Evolutionary conservation across 495 filamentous ascomycete genomes (phyloP).

Genomic region (Pseudomonodictys pantanalensis): DNA sequence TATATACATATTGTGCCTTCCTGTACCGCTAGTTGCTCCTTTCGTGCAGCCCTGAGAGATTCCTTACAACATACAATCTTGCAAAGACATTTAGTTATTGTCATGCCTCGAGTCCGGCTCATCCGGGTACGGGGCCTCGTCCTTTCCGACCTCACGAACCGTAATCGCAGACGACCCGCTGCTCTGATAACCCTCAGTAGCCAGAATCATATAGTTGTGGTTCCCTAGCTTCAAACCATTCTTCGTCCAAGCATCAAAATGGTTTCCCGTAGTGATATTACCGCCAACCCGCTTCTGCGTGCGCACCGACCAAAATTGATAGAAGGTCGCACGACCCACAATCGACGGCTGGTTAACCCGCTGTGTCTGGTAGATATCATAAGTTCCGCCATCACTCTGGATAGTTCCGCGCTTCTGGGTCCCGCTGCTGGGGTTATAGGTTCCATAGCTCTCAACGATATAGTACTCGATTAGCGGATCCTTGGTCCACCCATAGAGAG

Average conservation of each 20-base stretch:
- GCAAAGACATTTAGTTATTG: slow-evolving; percentile 27
- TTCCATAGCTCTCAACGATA: slow-evolving; percentile 55
- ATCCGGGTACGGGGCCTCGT: slow-evolving; percentile 24
- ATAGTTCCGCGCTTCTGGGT: slow-evolving; percentile 54
- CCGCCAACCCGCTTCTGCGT: slow-evolving; percentile 49
- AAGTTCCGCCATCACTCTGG: slow-evolving; percentile 57
- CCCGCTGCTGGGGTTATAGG: slow-evolving; percentile 54
- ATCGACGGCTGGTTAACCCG: slow-evolving; percentile 61
- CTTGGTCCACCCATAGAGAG: slow-evolving; percentile 60
- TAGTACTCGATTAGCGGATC: slow-evolving; percentile 62
- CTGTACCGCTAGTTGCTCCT: slow-evolving; percentile 8
- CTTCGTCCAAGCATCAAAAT: slow-evolving; percentile 62
- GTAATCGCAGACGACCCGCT: slow-evolving; percentile 5
- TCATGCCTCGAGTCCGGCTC: slow-evolving; percentile 19
- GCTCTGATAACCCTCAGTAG: slow-evolving; percentile 27
- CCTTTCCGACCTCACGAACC: slow-evolving; percentile 15
- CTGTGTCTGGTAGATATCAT: slow-evolving; percentile 60
- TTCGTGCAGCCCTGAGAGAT: slow-evolving; percentile 17
- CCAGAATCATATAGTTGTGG: slow-evolving; percentile 39
- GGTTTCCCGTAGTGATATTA: slow-evolving; percentile 51
- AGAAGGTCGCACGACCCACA: slow-evolving; percentile 53
- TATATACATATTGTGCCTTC: slow-evolving; percentile 17
- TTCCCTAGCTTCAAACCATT: slow-evolving; percentile 48
- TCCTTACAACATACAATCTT: slow-evolving; percentile 22
- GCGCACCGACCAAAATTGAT: slow-evolving; percentile 59